Conservation (phyloP, 345 rosid species). For the Eucalyptus polybractea region DNA sequence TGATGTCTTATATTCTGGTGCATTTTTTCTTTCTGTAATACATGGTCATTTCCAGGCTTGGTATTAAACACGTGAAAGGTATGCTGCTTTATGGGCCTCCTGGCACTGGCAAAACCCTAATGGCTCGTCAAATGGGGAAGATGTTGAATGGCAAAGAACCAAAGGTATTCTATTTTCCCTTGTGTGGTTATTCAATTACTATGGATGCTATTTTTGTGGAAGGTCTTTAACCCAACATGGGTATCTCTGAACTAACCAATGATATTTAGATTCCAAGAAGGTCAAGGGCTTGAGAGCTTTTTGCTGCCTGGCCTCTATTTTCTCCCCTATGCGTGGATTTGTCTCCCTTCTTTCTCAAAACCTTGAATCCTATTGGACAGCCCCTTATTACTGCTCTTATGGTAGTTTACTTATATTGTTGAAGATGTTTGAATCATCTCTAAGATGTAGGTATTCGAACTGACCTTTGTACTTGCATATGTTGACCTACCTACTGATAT, state of each 20-base stretch:
- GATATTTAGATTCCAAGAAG: not conserved
- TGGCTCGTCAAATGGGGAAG: conserved; percentile 99
- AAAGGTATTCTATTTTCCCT: conserved; percentile 36
- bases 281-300: not conserved
- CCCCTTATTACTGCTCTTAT: not conserved
- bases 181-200: not conserved
- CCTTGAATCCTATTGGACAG: not conserved
- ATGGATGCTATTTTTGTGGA: not conserved
- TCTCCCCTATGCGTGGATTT: not conserved
- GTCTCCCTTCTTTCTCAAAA: not conserved
- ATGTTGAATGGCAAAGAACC: conserved; percentile 98
- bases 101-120: conserved; percentile 97
- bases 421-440: not conserved
- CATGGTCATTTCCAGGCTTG: conserved; percentile 47
- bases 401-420: not conserved
- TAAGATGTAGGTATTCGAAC: not conserved
- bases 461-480: not conserved
- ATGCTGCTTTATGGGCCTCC: conserved; percentile 98
- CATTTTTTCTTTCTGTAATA: not conserved
- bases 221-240: not conserved
- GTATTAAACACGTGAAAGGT: conserved; percentile 96
- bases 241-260: not conserved
- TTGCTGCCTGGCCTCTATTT: not conserved
- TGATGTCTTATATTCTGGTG: not conserved
- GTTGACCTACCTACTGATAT: not conserved